A percentile compares a stretch with the other conserved stretches of the same genome.
These are phyloP conservation scores for Mortierella claussenii DNA, from an alignment of 192 early-diverging fungal genomes.

Conservation along the genomic window DNA sequence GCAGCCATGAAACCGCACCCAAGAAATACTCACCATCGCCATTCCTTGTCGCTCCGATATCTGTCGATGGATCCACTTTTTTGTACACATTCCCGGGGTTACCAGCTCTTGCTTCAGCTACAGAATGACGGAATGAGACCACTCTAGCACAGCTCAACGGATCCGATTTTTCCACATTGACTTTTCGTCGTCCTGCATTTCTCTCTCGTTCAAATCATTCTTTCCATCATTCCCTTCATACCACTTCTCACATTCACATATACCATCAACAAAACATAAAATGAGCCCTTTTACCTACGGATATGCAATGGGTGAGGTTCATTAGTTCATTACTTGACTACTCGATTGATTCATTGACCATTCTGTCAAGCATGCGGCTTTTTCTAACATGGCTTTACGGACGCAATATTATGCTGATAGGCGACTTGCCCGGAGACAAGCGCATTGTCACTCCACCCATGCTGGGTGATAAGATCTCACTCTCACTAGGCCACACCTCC, in stretches of 20 bases:
- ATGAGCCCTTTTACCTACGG: conserved; percentile 37
- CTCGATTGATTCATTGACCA: neutral
- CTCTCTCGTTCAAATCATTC: neutral
- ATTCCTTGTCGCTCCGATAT: too few relatives aligned
- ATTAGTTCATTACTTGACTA: neutral
- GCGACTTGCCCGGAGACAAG: conserved; percentile 45
- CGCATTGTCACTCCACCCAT: conserved; percentile 57
- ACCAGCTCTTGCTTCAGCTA: too few relatives aligned
- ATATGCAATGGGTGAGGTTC: conserved; percentile 38
- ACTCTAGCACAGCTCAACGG: too few relatives aligned
- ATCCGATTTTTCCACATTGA: neutral
- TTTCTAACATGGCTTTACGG: neutral
- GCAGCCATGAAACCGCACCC: too few relatives aligned
- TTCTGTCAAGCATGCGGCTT: neutral
- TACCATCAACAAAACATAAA: conserved; percentile 4
- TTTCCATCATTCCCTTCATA: neutral
- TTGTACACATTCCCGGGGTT: too few relatives aligned
- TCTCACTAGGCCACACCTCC: conserved; percentile 54
- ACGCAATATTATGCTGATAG: conserved; percentile 2
- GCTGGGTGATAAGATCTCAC: conserved; percentile 55
- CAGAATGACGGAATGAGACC: too few relatives aligned
- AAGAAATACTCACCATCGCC: too few relatives aligned
- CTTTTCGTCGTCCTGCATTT: neutral
- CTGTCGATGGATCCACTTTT: too few relatives aligned
- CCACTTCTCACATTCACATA: neutral